Base-by-base conservation (phyloP, 345 rosid genomes). In the Chamaenerion angustifolium region DNA sequence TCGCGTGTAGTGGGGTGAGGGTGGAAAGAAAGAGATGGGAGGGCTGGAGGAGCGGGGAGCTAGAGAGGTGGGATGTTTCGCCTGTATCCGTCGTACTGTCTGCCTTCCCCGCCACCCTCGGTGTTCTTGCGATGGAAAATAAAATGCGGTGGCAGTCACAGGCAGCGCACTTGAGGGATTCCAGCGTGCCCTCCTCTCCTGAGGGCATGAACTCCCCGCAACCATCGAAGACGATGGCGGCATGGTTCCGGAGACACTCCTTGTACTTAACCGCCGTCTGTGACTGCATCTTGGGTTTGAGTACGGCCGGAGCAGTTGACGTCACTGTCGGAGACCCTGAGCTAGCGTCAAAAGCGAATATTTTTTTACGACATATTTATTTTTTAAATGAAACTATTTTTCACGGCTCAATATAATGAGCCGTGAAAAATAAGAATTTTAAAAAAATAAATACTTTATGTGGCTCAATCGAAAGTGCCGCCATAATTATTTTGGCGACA, bases 171-270 rank as follows among this genome's bases (percentile, higher is more conserved):
- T 59, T 70, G 19, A 70, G 52, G 46, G 59, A 55, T 25, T 59
- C 75, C 9, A 19, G 40, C 15, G 66, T 57, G 31, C 67, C 70
- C 10, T 64, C 66, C 21, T 64, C 65, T 15, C 68, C 64, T 10
- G 19, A 23, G 4, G 70, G 67, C 70, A 65, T 65, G 67, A 70
- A 70, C 56, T 70, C 74, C 9, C 74, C 70, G 18, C 71, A 70
- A 1, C 74, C 74, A 43, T 70, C 74, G 11, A 62, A 44, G n/a
- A 62, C 56, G 14, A 19, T 55, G 6, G 70, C 70, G 8, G 67
- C 74, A 12, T 70, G 74, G 57, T 70, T 70, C 61, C 54, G 58
- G 18, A 57, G 51, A 40, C 74, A 70, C 57, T 70, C 71, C 15
- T 31, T 21, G 49, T 70, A 70, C 14, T 62, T 40, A 23, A 66